Conservation (phyloP, 768 basidiomycete genomes). For the Calvatia gigantea region DNA sequence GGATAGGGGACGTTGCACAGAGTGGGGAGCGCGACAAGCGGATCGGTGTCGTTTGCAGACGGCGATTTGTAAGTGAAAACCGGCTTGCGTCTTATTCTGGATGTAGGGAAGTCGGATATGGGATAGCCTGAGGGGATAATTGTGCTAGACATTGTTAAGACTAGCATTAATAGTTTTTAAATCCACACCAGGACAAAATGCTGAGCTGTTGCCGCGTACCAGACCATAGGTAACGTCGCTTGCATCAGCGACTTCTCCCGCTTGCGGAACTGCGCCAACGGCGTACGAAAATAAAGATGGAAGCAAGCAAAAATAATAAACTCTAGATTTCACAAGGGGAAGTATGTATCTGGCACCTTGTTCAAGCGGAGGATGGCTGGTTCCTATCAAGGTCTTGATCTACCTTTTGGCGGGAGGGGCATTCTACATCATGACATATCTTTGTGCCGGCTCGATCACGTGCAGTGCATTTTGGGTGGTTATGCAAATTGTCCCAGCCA, state of each 20-base stretch:
- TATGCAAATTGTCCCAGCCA: too few relatives aligned
- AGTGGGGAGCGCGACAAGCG: conserved; percentile 17
- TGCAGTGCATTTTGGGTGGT: too few relatives aligned
- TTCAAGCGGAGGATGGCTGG: too few relatives aligned
- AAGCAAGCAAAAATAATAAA: too few relatives aligned
- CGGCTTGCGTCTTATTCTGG: conserved; percentile 50
- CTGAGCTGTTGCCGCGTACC: background rate
- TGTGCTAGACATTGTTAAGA: background rate
- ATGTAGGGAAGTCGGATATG: background rate
- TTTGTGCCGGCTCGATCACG: too few relatives aligned
- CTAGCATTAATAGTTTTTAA: background rate
- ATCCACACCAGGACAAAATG: background rate
- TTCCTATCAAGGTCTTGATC: too few relatives aligned
- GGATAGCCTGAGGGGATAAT: background rate
- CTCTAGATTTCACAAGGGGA: too few relatives aligned
- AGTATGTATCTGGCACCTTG: too few relatives aligned
- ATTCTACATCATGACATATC: too few relatives aligned
- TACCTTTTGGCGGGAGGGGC: too few relatives aligned
- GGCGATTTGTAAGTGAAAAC: conserved; percentile 57
- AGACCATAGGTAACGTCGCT: background rate
- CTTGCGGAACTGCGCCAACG: too few relatives aligned
- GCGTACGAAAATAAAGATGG: too few relatives aligned
- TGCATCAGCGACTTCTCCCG: background rate
- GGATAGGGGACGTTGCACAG: background rate
- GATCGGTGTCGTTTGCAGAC: conserved; percentile 27